Conservation (phyloP, 2,329 filamentous ascomycete genomes). For the Pestalotiopsis sp. region DNA sequence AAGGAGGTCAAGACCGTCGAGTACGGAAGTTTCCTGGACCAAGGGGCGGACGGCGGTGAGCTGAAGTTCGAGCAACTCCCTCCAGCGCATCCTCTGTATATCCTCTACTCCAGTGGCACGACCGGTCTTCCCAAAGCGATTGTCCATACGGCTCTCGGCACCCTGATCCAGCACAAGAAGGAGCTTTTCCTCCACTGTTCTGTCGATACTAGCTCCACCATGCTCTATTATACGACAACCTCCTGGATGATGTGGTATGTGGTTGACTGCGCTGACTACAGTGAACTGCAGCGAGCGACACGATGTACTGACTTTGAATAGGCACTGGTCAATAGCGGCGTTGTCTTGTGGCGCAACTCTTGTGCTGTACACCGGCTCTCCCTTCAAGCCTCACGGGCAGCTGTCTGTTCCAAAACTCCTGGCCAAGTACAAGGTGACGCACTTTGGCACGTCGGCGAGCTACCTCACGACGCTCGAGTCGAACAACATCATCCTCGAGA, state of each 20-base stretch:
- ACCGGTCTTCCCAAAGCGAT: constrained; percentile 90
- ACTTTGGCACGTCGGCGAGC: constrained; percentile 93
- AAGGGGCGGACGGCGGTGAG: constrained; percentile 42
- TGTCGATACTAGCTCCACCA: constrained; percentile 69
- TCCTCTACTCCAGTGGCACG: constrained; percentile 91
- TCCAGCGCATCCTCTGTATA: constrained; percentile 88
- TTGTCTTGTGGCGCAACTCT: constrained; percentile 82
- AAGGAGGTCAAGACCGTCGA: constrained; percentile 44
- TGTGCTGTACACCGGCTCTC: constrained; percentile 89
- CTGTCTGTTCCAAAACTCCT: constrained; percentile 83
- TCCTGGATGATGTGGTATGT: constrained; percentile 96
- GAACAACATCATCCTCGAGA: constrained; percentile 63
- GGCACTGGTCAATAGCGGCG: constrained; percentile 86
- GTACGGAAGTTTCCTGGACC: constrained; percentile 47
- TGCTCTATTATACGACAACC: constrained; percentile 94
- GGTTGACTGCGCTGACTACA: not conserved
- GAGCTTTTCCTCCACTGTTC: constrained; percentile 89
- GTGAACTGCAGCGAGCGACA: not conserved
- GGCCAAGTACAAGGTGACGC: constrained; percentile 79
- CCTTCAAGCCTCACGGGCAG: constrained; percentile 79
- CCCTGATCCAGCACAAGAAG: constrained; percentile 95
- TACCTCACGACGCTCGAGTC: constrained; percentile 92
- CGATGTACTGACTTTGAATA: not conserved
- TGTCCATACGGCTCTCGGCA: constrained; percentile 87
- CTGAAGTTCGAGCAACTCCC: constrained; percentile 76